phyloP scores from a whole-genome alignment of 2,329 filamentous ascomycete genomes.

The Penicillium crustosum region DNA sequence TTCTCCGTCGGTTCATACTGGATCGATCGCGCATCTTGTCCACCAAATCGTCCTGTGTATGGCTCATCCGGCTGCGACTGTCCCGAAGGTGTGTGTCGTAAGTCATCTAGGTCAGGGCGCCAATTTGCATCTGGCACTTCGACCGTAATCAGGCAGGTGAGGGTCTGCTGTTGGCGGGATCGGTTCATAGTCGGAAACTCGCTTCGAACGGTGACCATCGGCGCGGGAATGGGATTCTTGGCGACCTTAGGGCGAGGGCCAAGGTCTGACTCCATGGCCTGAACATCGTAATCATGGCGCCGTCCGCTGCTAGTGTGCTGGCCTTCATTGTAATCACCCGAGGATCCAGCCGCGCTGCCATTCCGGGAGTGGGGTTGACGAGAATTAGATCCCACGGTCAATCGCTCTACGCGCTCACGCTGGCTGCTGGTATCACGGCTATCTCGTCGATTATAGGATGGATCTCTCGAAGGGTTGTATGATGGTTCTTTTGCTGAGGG shows the following conservation, averaged over 20 bases:
- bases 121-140: constrained; percentile 93
- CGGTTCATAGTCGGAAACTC: constrained; percentile 93
- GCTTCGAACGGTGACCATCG: constrained; percentile 89
- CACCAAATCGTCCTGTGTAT: constrained; percentile 53
- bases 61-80: constrained; percentile 50
- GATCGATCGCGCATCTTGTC: constrained; percentile 57
- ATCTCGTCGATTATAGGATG: constrained; percentile 35
- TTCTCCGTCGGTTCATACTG: constrained; percentile 75
- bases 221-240: constrained; percentile 85
- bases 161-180: constrained; percentile 88
- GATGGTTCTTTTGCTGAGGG: constrained; percentile 30
- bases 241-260: constrained; percentile 65
- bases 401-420: constrained; percentile 48
- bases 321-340: constrained; percentile 75
- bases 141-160: constrained; percentile 91
- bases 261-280: constrained; percentile 88
- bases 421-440: constrained; percentile 44
- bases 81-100: constrained; percentile 56
- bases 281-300: constrained; percentile 90
- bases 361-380: constrained; percentile 65
- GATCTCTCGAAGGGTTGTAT: constrained; percentile 8
- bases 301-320: constrained; percentile 66
- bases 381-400: constrained; percentile 37
- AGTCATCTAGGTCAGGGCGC: constrained; percentile 79
- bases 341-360: constrained; percentile 74